These are phyloP conservation scores for Fusarium drepaniforme DNA, from an alignment of 2,329 filamentous ascomycete genomes.

Conservation along the genomic window DNA sequence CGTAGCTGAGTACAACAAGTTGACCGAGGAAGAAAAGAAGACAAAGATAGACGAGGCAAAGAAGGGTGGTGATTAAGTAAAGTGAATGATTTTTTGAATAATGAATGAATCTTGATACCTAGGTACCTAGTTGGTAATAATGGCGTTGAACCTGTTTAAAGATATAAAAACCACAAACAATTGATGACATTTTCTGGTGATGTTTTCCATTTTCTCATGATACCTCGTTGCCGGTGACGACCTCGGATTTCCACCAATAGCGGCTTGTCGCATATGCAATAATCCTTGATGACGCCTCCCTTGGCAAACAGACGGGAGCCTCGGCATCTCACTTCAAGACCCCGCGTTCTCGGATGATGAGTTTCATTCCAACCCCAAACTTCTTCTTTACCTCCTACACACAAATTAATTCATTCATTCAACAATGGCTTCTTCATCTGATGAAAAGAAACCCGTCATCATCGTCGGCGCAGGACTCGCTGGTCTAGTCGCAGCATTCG, in stretches of 20 bases:
- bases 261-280: slow-evolving; percentile 26
- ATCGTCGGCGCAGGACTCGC: slow-evolving; percentile 69
- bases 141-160: slow-evolving; percentile 23
- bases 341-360: slow-evolving; percentile 21
- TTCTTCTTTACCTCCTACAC: background rate
- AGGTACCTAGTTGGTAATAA: slow-evolving; percentile 1
- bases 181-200: background rate
- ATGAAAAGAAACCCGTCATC: slow-evolving; percentile 57
- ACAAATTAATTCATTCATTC: background rate
- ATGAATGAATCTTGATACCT: background rate
- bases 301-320: background rate
- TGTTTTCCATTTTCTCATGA: background rate
- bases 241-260: slow-evolving; percentile 6
- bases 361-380: slow-evolving; percentile 3
- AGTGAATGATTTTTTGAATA: background rate
- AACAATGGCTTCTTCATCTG: slow-evolving; percentile 23
- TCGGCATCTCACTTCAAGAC: slow-evolving; percentile 15
- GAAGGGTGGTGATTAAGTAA: slow-evolving; percentile 12
- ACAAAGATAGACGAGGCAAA: slow-evolving; percentile 55
- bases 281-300: background rate
- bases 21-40: slow-evolving; percentile 71
- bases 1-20: slow-evolving; percentile 68
- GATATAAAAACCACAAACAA: slow-evolving; percentile 2
- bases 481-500: slow-evolving; percentile 70
- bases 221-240: background rate